Percentiles rank a stretch among this genome's conserved stretches.
These are phyloP conservation scores for Candida sp. DNA, from an alignment of 1,139 yeast genomes.

Conservation along the genomic window DNA sequence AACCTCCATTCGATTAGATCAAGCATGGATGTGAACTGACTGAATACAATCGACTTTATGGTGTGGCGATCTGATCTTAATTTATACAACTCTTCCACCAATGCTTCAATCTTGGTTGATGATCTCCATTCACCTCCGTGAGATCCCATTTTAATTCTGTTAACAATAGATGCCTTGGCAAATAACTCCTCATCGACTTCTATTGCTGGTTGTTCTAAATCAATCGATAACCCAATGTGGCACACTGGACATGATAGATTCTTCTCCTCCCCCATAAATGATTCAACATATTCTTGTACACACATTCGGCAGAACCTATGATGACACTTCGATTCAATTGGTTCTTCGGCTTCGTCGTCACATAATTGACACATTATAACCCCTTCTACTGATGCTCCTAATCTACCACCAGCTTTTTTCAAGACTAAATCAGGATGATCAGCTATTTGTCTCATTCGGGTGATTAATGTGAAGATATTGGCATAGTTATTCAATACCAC, in stretches of 20 bases:
- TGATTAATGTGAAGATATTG: slow-evolving; percentile 89
- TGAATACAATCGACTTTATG: slow-evolving; percentile 91
- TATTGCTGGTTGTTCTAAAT: slow-evolving; percentile 80
- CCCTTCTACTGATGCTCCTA: slow-evolving; percentile 41
- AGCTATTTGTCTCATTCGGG: slow-evolving; percentile 96
- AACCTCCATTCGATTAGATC: slow-evolving; percentile 95
- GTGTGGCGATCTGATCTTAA: slow-evolving; percentile 84
- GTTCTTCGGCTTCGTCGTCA: slow-evolving; percentile 98
- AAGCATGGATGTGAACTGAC: slow-evolving; percentile 95
- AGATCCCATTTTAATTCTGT: slow-evolving; percentile 72
- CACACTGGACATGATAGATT: slow-evolving; percentile 91
- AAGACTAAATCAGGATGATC: slow-evolving; percentile 97
- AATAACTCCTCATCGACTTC: slow-evolving; percentile 67
- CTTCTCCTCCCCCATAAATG: slow-evolving; percentile 60
- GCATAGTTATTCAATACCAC: slow-evolving; percentile 95
- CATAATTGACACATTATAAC: slow-evolving; percentile 87
- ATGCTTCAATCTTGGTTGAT: slow-evolving; percentile 93
- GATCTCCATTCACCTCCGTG: slow-evolving; percentile 84
- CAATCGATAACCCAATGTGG: slow-evolving; percentile 88
- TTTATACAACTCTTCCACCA: slow-evolving; percentile 88
- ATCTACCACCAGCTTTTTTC: slow-evolving; percentile 54
- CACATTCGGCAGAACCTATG: slow-evolving; percentile 93
- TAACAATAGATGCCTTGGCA: slow-evolving; percentile 81
- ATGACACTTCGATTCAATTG: slow-evolving; percentile 90
- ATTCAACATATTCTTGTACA: slow-evolving; percentile 82